Conservation (phyloP, 2,329 filamentous ascomycete species). For the Sporothrix globosa region DNA sequence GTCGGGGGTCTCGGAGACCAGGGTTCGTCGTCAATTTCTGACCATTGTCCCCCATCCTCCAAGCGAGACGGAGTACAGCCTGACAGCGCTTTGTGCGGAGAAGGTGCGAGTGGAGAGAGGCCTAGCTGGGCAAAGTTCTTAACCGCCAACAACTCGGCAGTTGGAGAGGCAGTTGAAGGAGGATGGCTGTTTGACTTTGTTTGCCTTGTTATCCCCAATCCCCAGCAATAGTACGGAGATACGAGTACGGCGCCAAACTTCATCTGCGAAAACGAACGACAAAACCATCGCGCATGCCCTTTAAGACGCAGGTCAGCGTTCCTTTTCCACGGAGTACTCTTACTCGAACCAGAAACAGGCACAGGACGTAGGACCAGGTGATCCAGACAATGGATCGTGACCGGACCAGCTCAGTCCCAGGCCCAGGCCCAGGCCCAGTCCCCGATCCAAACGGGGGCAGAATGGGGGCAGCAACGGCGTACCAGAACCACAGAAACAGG, state of each 20-base stretch:
- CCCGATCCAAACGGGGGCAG: no score
- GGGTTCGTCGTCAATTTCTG: neutral
- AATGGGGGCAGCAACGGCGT: neutral
- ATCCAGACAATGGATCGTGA: neutral
- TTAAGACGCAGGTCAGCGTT: constrained; percentile 23
- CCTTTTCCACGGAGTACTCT: neutral
- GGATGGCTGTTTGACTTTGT: no score
- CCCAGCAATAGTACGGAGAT: neutral
- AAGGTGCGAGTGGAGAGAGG: constrained; percentile 20
- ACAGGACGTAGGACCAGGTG: constrained; percentile 5
- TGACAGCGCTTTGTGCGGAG: no score
- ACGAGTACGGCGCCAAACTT: neutral
- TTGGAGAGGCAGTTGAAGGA: neutral
- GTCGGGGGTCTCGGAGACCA: constrained; percentile 3
- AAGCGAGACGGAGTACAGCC: no score
- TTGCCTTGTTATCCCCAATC: no score
- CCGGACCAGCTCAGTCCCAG: neutral
- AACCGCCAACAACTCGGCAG: constrained; percentile 11
- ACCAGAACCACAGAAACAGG: neutral
- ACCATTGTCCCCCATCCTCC: neutral
- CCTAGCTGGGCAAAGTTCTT: no score
- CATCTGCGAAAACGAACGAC: neutral
- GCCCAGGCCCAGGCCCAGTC: no score
- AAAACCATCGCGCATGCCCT: neutral
- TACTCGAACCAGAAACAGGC: neutral